Evolutionary conservation across 2,329 filamentous ascomycete genomes (phyloP).

Genomic region (Blastomyces gilchristii): DNA sequence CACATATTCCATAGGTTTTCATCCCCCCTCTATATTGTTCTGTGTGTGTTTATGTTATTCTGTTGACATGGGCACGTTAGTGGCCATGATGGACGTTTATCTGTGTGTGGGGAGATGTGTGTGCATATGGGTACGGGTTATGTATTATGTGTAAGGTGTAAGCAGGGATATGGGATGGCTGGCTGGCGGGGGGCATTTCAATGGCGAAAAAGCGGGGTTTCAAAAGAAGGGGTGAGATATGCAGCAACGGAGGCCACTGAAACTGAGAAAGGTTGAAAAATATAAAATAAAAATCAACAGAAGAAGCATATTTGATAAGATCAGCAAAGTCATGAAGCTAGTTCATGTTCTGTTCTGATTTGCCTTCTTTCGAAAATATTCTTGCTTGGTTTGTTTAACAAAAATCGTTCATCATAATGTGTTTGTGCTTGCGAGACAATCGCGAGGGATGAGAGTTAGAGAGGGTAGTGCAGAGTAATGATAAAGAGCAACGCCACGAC

Average conservation of each 20-base stretch:
- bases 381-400: background rate
- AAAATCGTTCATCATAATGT: background rate
- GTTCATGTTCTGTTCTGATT: background rate
- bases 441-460: background rate
- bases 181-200: background rate
- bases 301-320: background rate
- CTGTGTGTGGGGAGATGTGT: background rate
- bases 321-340: background rate
- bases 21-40: background rate
- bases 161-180: background rate
- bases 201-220: background rate
- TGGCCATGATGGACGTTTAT: conserved; percentile 6
- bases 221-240: background rate
- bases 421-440: background rate
- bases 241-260: background rate
- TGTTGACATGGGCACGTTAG: conserved; percentile 10
- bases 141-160: background rate
- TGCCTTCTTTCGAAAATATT: background rate
- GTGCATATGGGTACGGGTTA: background rate
- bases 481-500: background rate
- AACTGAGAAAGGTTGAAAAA: background rate
- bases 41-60: conserved; percentile 3
- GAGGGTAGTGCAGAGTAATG: background rate
- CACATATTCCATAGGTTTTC: background rate
- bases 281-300: background rate